A percentile compares a stretch with the other conserved stretches of the same genome.
Conservation (phyloP, 2,329 filamentous ascomycete genomes). For the Penicillium janthinellum region DNA sequence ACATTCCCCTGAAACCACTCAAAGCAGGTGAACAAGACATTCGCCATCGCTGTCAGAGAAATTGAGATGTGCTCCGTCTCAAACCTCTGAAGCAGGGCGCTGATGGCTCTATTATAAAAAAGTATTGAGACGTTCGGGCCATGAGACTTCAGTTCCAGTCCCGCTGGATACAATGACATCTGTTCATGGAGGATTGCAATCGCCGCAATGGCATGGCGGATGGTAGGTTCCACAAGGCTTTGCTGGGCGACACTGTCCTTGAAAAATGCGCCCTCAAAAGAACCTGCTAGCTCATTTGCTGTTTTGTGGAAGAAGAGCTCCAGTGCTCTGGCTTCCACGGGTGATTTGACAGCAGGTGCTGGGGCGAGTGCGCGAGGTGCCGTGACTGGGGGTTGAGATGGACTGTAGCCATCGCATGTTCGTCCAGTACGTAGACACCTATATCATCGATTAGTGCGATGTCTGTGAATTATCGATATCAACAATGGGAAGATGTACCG, state of each 20-base stretch:
- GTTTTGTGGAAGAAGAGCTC: conserved; percentile 58
- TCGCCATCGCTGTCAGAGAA: conserved; percentile 53
- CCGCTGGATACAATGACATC: conserved; percentile 44
- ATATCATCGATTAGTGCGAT: neutral
- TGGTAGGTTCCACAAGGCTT: conserved; percentile 62
- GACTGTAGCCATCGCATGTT: conserved; percentile 21
- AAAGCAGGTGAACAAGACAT: conserved; percentile 67
- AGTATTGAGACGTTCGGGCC: conserved; percentile 2
- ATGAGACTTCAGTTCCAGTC: conserved; percentile 25
- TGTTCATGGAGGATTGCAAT: conserved; percentile 66
- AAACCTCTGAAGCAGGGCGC: conserved; percentile 15
- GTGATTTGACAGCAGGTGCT: conserved; percentile 2
- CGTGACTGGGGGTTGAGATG: neutral
- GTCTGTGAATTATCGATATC: conserved; percentile 22
- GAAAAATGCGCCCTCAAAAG: conserved; percentile 69
- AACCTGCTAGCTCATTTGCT: conserved; percentile 65
- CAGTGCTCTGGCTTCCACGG: conserved; percentile 16
- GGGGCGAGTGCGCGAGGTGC: conserved; percentile 5
- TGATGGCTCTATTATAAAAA: conserved; percentile 17
- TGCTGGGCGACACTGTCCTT: conserved; percentile 63
- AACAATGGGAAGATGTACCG: conserved; percentile 51
- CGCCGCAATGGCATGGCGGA: conserved; percentile 67
- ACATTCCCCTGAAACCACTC: conserved; percentile 47
- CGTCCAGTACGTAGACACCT: conserved; percentile 16
- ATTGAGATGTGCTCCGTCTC: conserved; percentile 56